phyloP scores from a whole-genome alignment of 768 basidiomycete genomes.

The Basidioascus undulatus region DNA sequence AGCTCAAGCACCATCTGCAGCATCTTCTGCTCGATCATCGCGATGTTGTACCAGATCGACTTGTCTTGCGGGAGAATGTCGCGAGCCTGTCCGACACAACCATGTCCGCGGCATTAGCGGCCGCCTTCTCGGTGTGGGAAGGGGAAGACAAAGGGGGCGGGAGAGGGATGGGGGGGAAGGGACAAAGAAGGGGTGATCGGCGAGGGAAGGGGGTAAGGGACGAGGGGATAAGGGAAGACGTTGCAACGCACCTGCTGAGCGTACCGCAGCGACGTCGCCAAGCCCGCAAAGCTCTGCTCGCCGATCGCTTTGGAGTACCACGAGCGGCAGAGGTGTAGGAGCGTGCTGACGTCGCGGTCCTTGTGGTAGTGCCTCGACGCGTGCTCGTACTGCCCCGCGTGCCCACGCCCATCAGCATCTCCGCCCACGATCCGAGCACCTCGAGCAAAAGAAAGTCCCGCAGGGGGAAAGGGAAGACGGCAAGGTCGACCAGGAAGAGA shows the following conservation, averaged over 20 bases:
- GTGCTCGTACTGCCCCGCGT: slow-evolving; percentile 77
- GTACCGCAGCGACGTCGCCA: slow-evolving; percentile 63
- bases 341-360: slow-evolving; percentile 44
- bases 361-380: slow-evolving; percentile 56
- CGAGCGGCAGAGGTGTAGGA: slow-evolving; percentile 69
- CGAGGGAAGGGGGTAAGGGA: not conserved
- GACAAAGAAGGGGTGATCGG: not conserved
- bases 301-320: slow-evolving; percentile 88
- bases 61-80: slow-evolving; percentile 71
- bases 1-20: slow-evolving; percentile 67
- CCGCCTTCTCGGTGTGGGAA: no score
- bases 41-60: slow-evolving; percentile 78
- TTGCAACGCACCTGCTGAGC: slow-evolving; percentile 39
- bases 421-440: no score
- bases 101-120: no score
- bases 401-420: no score
- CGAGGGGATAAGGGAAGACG: not conserved
- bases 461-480: not conserved
- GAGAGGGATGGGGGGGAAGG: rapidly evolving
- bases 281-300: slow-evolving; percentile 55
- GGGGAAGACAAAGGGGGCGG: no score
- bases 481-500: not conserved
- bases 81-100: slow-evolving; percentile 33
- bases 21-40: slow-evolving; percentile 93
- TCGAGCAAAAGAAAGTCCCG: no score